These are phyloP conservation scores for Schizophyllum commune DNA, from an alignment of 1,284 basidiomycete species.

Conservation along the genomic window DNA sequence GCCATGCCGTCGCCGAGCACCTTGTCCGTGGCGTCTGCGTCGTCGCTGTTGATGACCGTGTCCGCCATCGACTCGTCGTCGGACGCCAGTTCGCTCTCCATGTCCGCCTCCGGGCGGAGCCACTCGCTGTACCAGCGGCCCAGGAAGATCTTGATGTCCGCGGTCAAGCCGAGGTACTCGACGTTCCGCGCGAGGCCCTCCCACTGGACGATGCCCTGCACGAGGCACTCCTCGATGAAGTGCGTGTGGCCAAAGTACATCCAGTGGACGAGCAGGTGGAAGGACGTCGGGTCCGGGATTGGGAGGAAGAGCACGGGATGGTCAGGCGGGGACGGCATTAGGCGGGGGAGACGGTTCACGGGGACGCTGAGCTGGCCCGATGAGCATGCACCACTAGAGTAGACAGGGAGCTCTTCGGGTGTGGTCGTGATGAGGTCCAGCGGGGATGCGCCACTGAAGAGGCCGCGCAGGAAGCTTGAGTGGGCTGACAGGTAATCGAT, in stretches of 20 bases:
- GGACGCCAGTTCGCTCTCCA: conserved; percentile 8
- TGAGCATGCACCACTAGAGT: not conserved
- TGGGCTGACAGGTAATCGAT: conserved; percentile 68
- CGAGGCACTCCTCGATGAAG: conserved; percentile 53
- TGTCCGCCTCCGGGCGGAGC: conserved; percentile 28
- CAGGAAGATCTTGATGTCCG: conserved; percentile 63
- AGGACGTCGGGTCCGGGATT: conserved; percentile 67
- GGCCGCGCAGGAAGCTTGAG: conserved; percentile 56
- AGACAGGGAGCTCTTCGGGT: conserved; percentile 5
- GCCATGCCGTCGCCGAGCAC: conserved; percentile 2
- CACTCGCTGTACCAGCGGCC: conserved; percentile 57
- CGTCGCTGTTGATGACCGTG: conserved; percentile 16
- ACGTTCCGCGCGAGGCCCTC: conserved; percentile 75
- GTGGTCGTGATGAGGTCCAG: conserved; percentile 43
- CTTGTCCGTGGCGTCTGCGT: conserved; percentile 21
- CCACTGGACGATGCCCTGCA: conserved; percentile 57
- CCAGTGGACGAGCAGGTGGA: conserved; percentile 67
- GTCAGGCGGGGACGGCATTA: conserved; percentile 51
- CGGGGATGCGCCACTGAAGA: conserved; percentile 58
- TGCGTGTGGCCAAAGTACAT: conserved; percentile 66
- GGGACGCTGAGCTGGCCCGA: conserved; percentile 31
- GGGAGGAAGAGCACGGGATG: conserved; percentile 67
- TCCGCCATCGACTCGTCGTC: conserved; percentile 14
- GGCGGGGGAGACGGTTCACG: conserved; percentile 48
- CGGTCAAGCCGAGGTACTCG: conserved; percentile 65